phyloP scores from a whole-genome alignment of 306 rosid genomes.

The Delonix regia region DNA sequence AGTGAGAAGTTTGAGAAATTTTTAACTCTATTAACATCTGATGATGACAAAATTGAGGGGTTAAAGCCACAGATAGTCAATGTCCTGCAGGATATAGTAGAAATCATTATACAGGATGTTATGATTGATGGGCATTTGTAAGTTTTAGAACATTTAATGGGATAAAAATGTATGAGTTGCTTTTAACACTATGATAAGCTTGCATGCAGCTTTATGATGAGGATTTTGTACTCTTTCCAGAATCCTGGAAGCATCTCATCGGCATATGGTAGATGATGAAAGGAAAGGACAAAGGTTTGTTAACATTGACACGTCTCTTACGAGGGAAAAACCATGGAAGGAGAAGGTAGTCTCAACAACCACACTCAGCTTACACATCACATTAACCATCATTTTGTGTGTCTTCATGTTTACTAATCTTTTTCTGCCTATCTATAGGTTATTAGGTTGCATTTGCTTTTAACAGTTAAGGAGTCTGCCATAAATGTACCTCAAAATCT shows the following conservation, averaged over 20 bases:
- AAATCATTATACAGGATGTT: slow-evolving; percentile 68
- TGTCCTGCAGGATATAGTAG: slow-evolving; percentile 75
- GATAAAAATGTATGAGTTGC: not conserved
- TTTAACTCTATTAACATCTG: slow-evolving; percentile 43
- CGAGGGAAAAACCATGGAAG: slow-evolving; percentile 41
- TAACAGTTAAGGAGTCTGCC: slow-evolving; percentile 79
- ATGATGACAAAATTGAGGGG: slow-evolving; percentile 34
- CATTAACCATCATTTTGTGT: not conserved
- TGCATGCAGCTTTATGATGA: slow-evolving; percentile 19
- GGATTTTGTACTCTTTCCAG: slow-evolving; percentile 41
- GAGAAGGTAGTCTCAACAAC: slow-evolving; percentile 57
- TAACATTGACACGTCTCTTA: slow-evolving; percentile 33
- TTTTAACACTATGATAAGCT: not conserved
- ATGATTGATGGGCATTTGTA: slow-evolving; percentile 56
- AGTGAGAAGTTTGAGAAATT: slow-evolving; percentile 70
- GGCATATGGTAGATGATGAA: not conserved
- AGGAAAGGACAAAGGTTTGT: slow-evolving; percentile 61
- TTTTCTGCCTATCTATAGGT: slow-evolving; percentile 45
- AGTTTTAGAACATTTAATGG: slow-evolving; percentile 36
- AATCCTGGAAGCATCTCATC: slow-evolving; percentile 41
- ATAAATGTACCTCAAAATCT: slow-evolving; percentile 73
- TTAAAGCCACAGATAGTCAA: slow-evolving; percentile 52
- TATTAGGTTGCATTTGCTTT: slow-evolving; percentile 67
- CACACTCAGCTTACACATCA: not conserved
- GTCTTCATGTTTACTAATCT: slow-evolving; percentile 22